A percentile compares a stretch with the other conserved stretches of the same genome.
Evolutionary conservation across 2,329 filamentous ascomycete genomes (phyloP).

Genomic region (Colletotrichum salicis): DNA sequence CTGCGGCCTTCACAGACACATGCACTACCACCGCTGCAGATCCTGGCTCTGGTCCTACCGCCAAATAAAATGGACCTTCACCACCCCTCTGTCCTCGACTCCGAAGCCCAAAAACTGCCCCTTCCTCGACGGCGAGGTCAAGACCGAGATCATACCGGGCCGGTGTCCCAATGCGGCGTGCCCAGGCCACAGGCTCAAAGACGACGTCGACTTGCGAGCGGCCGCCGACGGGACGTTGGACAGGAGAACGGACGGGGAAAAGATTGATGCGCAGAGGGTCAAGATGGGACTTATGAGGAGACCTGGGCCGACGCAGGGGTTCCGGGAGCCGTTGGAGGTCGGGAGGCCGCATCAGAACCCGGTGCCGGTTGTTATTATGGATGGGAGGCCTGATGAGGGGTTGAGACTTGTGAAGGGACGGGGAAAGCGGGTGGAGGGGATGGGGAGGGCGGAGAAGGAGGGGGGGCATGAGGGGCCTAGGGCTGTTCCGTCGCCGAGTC

Average conservation of each 20-base stretch:
- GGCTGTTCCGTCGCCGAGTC: neutral
- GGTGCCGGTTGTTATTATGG: slow-evolving; percentile 12
- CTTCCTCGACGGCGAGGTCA: slow-evolving; percentile 24
- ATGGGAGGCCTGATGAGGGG: slow-evolving; percentile 8
- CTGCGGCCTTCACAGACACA: slow-evolving; percentile 35
- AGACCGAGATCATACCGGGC: slow-evolving; percentile 26
- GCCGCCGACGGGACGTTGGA: slow-evolving; percentile 65
- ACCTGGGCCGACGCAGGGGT: slow-evolving; percentile 2
- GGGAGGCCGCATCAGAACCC: slow-evolving; percentile 30
- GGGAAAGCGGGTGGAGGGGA: neutral
- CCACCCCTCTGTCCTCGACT: slow-evolving; percentile 16
- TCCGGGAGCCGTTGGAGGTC: slow-evolving; percentile 23
- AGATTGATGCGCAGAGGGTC: slow-evolving; percentile 72
- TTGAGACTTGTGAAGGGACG: neutral
- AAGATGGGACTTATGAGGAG: slow-evolving; percentile 23
- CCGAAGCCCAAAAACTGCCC: slow-evolving; percentile 29
- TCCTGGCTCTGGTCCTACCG: slow-evolving; percentile 21
- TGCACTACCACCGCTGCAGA: slow-evolving; percentile 33
- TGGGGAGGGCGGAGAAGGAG: neutral
- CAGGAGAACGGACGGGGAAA: slow-evolving; percentile 90
- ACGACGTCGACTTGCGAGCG: neutral
- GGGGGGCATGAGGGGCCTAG: neutral
- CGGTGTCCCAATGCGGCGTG: slow-evolving; percentile 27
- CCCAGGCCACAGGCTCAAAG: slow-evolving; percentile 11
- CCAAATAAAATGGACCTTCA: slow-evolving; percentile 24